Base-by-base conservation (phyloP, 805 yeast genomes). In the Nakazawaea pomicola region DNA sequence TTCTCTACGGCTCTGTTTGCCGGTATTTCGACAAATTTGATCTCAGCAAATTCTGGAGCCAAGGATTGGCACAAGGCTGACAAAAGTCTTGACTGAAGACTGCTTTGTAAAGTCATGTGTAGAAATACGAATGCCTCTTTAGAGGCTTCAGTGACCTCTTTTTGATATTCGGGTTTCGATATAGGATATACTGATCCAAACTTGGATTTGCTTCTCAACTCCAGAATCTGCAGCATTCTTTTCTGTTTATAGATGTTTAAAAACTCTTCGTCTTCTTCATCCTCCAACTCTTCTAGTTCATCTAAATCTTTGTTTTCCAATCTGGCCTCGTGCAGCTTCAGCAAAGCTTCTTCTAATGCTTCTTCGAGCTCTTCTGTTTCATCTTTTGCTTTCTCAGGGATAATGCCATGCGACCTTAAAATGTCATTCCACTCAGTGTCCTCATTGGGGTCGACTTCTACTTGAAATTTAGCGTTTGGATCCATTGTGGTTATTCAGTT, bases 381-480 rank as follows among this genome's bases (percentile, higher is more conserved):
- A 16, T 95, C 86, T 18, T 90, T 89, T 20, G 95, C 88, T 52
- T 83, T 80, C 55, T 85, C 89, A 1, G 99, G 99, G 37, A 93
- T 87, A 41, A 93, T 79, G 18, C 98, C 98, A 47, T 90, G 86
- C 3, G 77, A 74, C 49, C 99, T 70, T 33, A 93, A 70, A 49
- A 93, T 89, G 61, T 93, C 99, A 58, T 93, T 93, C 99, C 99
- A 93, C 61, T 93, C 99, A 0, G 99, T 93, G 59, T 93, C 99
- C 62, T 93, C 99, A 47, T 76, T 77, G 27, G 96, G 97, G 62
- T 93, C 90, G 41, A 90, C 96, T 61, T 89, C 87, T 36, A 89
- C 89, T 49, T 80, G 87, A 41, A 83, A 70, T 65, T 81, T 74
- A 25, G 79, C 76, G 45, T 78, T 80, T 36, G 54, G 46, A 25